These are phyloP conservation scores for Suillus brevipes DNA, from an alignment of 768 basidiomycete genomes.

Conservation along the genomic window DNA sequence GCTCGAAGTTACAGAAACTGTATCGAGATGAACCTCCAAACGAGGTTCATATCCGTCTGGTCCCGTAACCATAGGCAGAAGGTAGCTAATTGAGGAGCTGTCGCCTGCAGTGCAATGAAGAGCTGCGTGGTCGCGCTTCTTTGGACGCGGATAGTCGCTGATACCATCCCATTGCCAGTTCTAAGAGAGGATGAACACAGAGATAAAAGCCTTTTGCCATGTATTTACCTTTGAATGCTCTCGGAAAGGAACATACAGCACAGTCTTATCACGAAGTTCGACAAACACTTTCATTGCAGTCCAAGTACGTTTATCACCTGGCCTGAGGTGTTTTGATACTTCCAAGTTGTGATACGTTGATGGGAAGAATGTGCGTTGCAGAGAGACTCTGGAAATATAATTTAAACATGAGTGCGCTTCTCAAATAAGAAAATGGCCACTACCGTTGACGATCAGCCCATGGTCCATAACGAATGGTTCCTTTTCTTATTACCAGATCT, in stretches of 20 bases:
- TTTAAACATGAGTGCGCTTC: constrained; percentile 4
- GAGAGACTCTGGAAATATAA: constrained; percentile 50
- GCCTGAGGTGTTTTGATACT: constrained; percentile 56
- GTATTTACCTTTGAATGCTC: constrained; percentile 81
- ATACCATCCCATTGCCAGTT: constrained; percentile 93
- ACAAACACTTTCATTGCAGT: constrained; percentile 79
- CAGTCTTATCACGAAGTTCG: constrained; percentile 76
- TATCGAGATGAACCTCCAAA: constrained; percentile 81
- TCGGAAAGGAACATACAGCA: constrained; percentile 83
- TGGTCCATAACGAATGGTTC: constrained; percentile 82
- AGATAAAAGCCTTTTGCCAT: neutral
- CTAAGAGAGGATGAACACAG: constrained; percentile 34
- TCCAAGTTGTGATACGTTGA: constrained; percentile 66
- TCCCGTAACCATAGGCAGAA: constrained; percentile 77
- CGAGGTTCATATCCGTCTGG: constrained; percentile 74
- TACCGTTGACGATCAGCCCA: constrained; percentile 96
- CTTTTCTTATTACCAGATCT: constrained; percentile 78
- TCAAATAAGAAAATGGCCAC: constrained; percentile 11
- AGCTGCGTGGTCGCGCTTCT: constrained; percentile 64
- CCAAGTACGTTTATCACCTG: constrained; percentile 84
- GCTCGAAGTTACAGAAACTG: constrained; percentile 75
- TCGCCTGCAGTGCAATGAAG: constrained; percentile 77
- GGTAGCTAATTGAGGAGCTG: constrained; percentile 82
- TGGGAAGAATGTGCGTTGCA: constrained; percentile 86
- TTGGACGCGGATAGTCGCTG: constrained; percentile 46